Evolutionary conservation across 2,329 filamentous ascomycete species (phyloP), one percentile per base, ranked within the genome.

Genomic region (Ceratocystis cacaofunesta): DNA sequence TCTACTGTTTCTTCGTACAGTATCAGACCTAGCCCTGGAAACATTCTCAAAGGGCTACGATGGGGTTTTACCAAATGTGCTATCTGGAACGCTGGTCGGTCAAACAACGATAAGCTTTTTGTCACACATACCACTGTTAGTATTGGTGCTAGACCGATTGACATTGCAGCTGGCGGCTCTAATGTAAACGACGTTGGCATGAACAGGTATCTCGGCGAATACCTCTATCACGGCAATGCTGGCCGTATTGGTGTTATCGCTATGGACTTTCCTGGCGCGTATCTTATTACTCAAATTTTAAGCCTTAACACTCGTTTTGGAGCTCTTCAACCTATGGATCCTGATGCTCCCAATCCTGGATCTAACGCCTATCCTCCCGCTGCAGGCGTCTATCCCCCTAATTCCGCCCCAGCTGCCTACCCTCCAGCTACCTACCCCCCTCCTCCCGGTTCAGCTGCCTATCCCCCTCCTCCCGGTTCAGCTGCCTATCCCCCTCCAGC

Each of bases 191-290:
- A 41, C 3, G 3, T 41, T 4, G 79, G 78, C 25, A 78, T 80
- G 73, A 81, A 80, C 65, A 78, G 79, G 68, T 74, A 75, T 72
- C 78, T 78, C 44, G 78, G 78, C 44, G 71, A 72, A 68, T 80
- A 76, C 74, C 71, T 79, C 36, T 70, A 73, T 46, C 19, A n/a
- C 5, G 12, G 48, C 17, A 15, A 17, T n/a, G 25, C n/a, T 15
- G 36, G 5, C 15, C 72, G 75, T 25, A 75, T 76, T 1, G 79
- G 78, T 10, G 71, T 80, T 10, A 72, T 80, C 44, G 80, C 80
- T 68, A 73, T 78, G 1, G 78, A 80, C 65, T 80, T 80, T 58
- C 78, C 78, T 0, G 78, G 78, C 3, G 71, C 70, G 68, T 72
- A 70, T 58, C 72, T 78, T 22, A 74, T 80, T 43, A 72, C 76